These are phyloP conservation scores for Pleurotus tuoliensis DNA, from an alignment of 768 basidiomycete species.

Conservation along the genomic window DNA sequence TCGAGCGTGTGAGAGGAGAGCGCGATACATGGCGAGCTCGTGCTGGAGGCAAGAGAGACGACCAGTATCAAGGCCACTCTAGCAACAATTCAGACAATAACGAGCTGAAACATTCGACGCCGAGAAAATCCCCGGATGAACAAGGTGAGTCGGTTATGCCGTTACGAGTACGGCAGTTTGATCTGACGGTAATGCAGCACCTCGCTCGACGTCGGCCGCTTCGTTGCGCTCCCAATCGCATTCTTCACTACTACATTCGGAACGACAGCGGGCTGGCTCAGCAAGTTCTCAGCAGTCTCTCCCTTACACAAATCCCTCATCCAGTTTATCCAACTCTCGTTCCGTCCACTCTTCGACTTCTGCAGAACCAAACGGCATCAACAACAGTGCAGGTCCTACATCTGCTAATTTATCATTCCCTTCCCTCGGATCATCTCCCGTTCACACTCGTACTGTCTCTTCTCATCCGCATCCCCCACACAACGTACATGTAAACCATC, in stretches of 20 bases:
- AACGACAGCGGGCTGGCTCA: constrained; percentile 3
- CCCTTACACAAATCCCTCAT: background rate
- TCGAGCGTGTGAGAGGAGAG: constrained; percentile 80
- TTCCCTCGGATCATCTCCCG: constrained; percentile 3
- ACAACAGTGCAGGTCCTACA: background rate
- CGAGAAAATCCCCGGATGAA: background rate
- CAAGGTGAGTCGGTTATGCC: background rate
- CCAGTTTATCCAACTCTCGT: background rate
- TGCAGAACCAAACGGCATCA: background rate
- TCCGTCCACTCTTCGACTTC: background rate
- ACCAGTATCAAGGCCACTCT: constrained; percentile 20
- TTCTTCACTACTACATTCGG: background rate
- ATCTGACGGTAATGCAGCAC: background rate
- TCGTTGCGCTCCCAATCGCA: constrained; percentile 3
- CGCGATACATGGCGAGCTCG: constrained; percentile 51
- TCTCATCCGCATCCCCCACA: background rate
- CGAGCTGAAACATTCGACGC: background rate
- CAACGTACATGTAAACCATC: background rate
- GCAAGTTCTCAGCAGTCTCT: constrained; percentile 1
- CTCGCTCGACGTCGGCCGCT: constrained; percentile 1
- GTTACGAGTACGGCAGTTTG: background rate
- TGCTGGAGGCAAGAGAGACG: constrained; percentile 40
- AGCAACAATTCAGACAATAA: constrained; percentile 14
- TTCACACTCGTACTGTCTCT: background rate
- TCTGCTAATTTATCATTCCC: background rate